Conservation (phyloP, 352 stramenopile genomes). For the Pythium pyrilobum region DNA sequence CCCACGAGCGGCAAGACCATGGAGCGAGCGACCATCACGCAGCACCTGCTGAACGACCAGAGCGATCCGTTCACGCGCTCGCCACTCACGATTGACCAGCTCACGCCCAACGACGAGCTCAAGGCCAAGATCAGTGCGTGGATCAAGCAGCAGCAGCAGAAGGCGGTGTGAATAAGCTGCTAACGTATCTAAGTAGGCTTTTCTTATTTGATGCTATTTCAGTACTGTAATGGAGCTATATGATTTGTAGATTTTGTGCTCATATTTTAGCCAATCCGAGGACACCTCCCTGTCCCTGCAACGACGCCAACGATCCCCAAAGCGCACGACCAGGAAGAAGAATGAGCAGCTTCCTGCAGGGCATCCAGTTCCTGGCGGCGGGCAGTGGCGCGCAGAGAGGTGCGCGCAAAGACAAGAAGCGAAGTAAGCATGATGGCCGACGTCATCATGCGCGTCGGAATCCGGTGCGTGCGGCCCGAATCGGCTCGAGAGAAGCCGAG, state of each 20-base stretch:
- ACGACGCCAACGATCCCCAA: not conserved
- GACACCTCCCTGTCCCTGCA: no score
- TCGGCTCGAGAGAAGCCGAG: not conserved
- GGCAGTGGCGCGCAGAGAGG: slow-evolving; percentile 14
- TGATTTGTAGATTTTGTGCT: no score
- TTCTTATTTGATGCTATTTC: no score
- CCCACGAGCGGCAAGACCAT: slow-evolving; percentile 88
- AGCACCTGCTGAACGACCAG: slow-evolving; percentile 96
- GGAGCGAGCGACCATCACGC: slow-evolving; percentile 93
- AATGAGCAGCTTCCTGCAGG: slow-evolving; percentile 43
- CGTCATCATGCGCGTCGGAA: slow-evolving; percentile 13
- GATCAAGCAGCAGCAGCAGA: slow-evolving; percentile 20
- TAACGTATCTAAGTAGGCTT: no score
- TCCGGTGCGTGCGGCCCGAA: slow-evolving; percentile 10
- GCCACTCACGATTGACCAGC: slow-evolving; percentile 67
- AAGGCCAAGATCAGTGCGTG: slow-evolving; percentile 68
- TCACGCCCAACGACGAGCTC: slow-evolving; percentile 53
- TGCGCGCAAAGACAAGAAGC: slow-evolving; percentile 21
- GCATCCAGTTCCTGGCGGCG: slow-evolving; percentile 60
- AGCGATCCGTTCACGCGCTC: slow-evolving; percentile 97
- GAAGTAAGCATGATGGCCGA: slow-evolving; percentile 2
- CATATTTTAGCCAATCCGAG: not conserved
- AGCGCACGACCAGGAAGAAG: not conserved
- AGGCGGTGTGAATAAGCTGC: no score
- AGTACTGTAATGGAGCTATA: no score